These are phyloP conservation scores for Podila minutissima DNA, from an alignment of 192 early-diverging fungal species.

Conservation along the genomic window DNA sequence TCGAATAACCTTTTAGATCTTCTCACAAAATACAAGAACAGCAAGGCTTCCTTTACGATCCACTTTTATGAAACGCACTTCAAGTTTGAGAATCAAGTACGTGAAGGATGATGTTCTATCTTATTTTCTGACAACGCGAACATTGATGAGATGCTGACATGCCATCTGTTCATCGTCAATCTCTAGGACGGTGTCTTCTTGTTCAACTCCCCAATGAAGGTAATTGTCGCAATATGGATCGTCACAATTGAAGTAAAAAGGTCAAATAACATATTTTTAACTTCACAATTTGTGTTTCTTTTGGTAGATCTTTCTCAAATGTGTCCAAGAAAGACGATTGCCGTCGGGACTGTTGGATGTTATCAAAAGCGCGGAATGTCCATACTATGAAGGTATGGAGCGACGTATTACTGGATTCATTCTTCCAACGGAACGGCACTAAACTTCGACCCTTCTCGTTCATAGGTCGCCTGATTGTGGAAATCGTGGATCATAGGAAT, in stretches of 20 bases:
- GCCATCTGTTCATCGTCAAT: not conserved
- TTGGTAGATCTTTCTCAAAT: conserved; percentile 59
- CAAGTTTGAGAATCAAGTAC: conserved; percentile 73
- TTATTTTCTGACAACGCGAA: too few species aligned
- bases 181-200: conserved; percentile 62
- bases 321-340: conserved; percentile 59
- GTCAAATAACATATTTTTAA: not conserved
- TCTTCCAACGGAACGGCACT: not conserved
- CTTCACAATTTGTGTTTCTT: not conserved
- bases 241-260: not conserved
- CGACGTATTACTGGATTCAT: not conserved
- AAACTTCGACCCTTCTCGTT: conserved; percentile 28
- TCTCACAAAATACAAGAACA: conserved; percentile 57
- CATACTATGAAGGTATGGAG: conserved; percentile 59
- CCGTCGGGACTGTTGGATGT: conserved; percentile 77
- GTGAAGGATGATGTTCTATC: too few species aligned
- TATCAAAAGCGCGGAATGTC: conserved; percentile 66
- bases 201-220: conserved; percentile 66
- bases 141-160: not conserved
- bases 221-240: conserved; percentile 1
- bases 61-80: conserved; percentile 80
- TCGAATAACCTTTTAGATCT: conserved; percentile 32
- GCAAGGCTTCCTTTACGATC: conserved; percentile 67
- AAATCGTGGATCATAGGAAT: conserved; percentile 73
- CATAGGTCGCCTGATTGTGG: conserved; percentile 73